These are phyloP conservation scores for Colletotrichum euphorbiae DNA, from an alignment of 2,329 filamentous ascomycete genomes.

Conservation along the genomic window DNA sequence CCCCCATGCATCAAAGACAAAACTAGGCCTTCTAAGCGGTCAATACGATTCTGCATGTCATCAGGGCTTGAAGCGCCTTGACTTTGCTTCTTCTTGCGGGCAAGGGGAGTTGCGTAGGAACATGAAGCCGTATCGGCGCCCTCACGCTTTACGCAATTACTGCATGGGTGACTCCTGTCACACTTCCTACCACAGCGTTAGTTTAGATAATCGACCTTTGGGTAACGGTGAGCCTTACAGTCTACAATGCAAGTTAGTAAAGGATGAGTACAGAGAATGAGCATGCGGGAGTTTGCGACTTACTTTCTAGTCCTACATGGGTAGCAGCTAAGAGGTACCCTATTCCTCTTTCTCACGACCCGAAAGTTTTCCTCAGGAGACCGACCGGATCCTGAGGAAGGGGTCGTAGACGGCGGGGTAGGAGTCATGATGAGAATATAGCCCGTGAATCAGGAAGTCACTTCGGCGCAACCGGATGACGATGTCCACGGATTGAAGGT, in stretches of 20 bases:
- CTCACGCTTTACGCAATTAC: constrained; percentile 94
- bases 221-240: constrained; percentile 45
- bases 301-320: constrained; percentile 94
- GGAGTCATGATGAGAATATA: constrained; percentile 70
- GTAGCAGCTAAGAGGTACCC: constrained; percentile 90
- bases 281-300: constrained; percentile 46
- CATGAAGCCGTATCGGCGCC: constrained; percentile 84
- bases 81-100: constrained; percentile 79
- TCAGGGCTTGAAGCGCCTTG: constrained; percentile 75
- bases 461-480: neutral
- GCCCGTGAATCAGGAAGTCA: constrained; percentile 1
- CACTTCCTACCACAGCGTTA: constrained; percentile 77
- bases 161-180: constrained; percentile 89
- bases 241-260: constrained; percentile 48
- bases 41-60: constrained; percentile 99
- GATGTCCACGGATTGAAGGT: constrained; percentile 7
- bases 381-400: constrained; percentile 75
- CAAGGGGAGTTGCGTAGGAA: constrained; percentile 80
- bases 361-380: constrained; percentile 89
- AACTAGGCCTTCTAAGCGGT: constrained; percentile 91
- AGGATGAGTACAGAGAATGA: constrained; percentile 33
- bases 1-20: constrained; percentile 94
- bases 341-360: constrained; percentile 90
- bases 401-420: constrained; percentile 81
- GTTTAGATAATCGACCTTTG: neutral